Evolutionary conservation across 2,329 filamentous ascomycete genomes (phyloP).

Genomic region (Monilinia fructigena): DNA sequence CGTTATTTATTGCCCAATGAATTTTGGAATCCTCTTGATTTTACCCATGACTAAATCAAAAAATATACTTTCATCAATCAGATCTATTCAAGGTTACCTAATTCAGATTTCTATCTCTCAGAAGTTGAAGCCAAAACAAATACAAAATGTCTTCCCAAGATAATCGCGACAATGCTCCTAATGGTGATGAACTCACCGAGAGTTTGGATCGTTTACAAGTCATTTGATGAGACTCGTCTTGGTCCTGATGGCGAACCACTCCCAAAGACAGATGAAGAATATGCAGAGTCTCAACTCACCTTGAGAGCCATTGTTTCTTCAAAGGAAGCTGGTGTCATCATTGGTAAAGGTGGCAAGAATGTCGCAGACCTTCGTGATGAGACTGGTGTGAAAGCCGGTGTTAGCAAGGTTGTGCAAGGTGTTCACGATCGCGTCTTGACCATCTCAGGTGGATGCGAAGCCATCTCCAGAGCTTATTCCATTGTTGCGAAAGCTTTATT

Average conservation of each 20-base stretch:
- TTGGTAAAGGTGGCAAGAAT: constrained; percentile 98
- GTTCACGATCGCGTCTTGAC: constrained; percentile 97
- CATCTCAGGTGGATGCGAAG: constrained; percentile 84
- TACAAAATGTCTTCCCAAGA: constrained; percentile 39
- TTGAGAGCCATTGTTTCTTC: constrained; percentile 97
- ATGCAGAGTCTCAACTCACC: constrained; percentile 87
- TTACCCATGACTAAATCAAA: not conserved
- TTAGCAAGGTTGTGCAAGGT: constrained; percentile 97
- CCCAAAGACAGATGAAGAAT: constrained; percentile 95
- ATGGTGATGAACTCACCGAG: constrained; percentile 55
- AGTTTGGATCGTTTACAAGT: constrained; percentile 65
- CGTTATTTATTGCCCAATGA: constrained; percentile 14
- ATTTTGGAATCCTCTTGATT: not conserved
- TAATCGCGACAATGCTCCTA: constrained; percentile 34
- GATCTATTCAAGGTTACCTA: not conserved
- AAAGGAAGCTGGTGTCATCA: constrained; percentile 98
- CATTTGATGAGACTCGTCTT: constrained; percentile 59
- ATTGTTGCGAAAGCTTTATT: constrained; percentile 89
- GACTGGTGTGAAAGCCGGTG: constrained; percentile 95
- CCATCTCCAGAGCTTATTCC: constrained; percentile 87
- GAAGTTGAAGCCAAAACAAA: constrained; percentile 14
- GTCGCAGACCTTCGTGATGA: constrained; percentile 96
- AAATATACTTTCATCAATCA: not conserved
- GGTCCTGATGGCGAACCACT: constrained; percentile 73
- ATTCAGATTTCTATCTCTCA: constrained; percentile 11